A percentile compares a stretch with the other conserved stretches of the same genome.
Evolutionary conservation across 805 yeast species (phyloP).

Genomic region (Ogataea zsoltii): DNA sequence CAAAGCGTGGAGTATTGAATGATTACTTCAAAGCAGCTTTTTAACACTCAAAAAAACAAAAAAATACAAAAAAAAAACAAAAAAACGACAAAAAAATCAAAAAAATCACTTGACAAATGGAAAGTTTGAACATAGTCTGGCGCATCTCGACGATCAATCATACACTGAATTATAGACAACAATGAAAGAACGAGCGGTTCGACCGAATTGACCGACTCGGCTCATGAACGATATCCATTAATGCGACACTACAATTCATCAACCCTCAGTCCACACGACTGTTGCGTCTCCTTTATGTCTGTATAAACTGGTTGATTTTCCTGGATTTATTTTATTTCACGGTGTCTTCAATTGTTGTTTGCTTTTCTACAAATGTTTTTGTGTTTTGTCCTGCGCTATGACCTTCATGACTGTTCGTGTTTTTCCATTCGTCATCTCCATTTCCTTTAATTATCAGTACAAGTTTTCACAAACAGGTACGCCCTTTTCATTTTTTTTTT

Average conservation of each 20-base stretch:
- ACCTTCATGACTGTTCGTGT: conserved; percentile 18
- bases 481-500: neutral
- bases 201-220: neutral
- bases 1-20: conserved; percentile 15
- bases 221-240: conserved; percentile 5
- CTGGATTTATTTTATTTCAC: conserved; percentile 12
- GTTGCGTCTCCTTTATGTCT: neutral
- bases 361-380: conserved; percentile 12
- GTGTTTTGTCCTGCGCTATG: conserved; percentile 11
- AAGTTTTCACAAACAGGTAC: neutral
- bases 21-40: no score
- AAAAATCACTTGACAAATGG: conserved; percentile 9
- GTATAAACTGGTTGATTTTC: conserved; percentile 12
- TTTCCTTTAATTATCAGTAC: conserved; percentile 5
- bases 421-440: conserved; percentile 12
- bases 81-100: conserved; percentile 10
- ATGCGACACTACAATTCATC: no score
- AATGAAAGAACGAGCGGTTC: no score
- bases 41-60: neutral
- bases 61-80: conserved; percentile 1
- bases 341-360: conserved; percentile 9
- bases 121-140: conserved; percentile 8
- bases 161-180: conserved; percentile 5
- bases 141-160: conserved; percentile 1
- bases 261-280: no score